phyloP scores from a whole-genome alignment of 176 grass and related monocot species.

The Carex littledalei region DNA sequence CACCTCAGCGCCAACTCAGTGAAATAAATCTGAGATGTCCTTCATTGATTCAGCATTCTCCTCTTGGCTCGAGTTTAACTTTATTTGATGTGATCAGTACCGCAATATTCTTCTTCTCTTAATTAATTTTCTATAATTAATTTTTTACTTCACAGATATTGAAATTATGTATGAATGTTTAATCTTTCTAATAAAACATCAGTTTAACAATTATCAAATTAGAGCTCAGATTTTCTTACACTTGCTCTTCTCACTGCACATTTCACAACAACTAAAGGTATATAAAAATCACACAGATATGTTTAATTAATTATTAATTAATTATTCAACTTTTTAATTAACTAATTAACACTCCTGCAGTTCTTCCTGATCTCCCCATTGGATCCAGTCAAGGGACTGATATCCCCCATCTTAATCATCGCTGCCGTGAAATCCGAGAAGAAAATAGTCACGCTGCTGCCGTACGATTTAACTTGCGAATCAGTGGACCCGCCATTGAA shows the following conservation, averaged over 20 bases:
- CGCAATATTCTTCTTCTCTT: too few species aligned
- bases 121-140: too few species aligned
- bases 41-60: too few species aligned
- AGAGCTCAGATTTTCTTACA: constrained; percentile 4
- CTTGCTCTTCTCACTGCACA: background rate
- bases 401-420: constrained; percentile 61
- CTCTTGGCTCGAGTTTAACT: too few species aligned
- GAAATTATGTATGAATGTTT: background rate
- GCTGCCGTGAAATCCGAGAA: constrained; percentile 27
- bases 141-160: too few species aligned
- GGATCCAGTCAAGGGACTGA: constrained; percentile 43
- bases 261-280: background rate
- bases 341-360: constrained; percentile 45
- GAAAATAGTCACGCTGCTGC: constrained; percentile 14
- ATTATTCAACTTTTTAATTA: background rate
- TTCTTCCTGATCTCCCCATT: constrained; percentile 51
- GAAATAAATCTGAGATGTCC: too few species aligned
- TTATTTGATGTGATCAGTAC: too few species aligned
- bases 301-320: background rate
- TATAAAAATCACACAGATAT: background rate
- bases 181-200: background rate
- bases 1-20: too few species aligned
- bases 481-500: constrained; percentile 44
- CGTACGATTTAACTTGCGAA: constrained; percentile 33
- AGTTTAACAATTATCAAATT: background rate